These are phyloP conservation scores for Oxalis stricta DNA, from an alignment of 441 rosid genomes.

Conservation along the genomic window DNA sequence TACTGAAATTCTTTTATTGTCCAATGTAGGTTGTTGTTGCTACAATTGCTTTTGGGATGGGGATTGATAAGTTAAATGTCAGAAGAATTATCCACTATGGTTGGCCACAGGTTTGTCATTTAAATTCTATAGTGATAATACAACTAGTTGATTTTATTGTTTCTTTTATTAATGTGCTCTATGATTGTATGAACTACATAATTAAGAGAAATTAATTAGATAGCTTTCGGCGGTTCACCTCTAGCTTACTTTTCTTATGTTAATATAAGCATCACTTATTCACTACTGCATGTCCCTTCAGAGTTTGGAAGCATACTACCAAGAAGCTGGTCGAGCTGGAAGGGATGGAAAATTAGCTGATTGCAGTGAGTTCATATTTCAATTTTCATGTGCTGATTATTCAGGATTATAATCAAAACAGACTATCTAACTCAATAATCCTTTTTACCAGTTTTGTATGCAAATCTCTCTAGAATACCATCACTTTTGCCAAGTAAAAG, in stretches of 20 bases:
- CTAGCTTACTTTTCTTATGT: too few species aligned
- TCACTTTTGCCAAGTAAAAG: conserved; percentile 64
- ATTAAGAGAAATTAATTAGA: too few species aligned
- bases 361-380: conserved; percentile 44
- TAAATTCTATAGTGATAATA: neutral
- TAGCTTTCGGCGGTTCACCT: too few species aligned
- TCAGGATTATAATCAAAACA: neutral
- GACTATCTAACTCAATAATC: neutral
- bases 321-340: conserved; percentile 99
- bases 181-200: too few species aligned
- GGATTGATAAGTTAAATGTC: conserved; percentile 78
- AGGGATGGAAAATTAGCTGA: conserved; percentile 83
- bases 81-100: conserved; percentile 82
- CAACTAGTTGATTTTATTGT: neutral
- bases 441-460: conserved; percentile 42
- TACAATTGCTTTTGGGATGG: conserved; percentile 94
- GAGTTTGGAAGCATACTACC: conserved; percentile 93
- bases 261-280: too few species aligned
- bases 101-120: conserved; percentile 71
- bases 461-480: conserved; percentile 52
- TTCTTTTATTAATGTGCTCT: neutral
- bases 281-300: too few species aligned
- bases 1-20: neutral
- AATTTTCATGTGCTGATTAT: neutral
- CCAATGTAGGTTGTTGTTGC: conserved; percentile 68